Evolutionary conservation across 805 yeast species (phyloP), one percentile per base, ranked within the genome.

Genomic region (Nakazawaea molendinolei): DNA sequence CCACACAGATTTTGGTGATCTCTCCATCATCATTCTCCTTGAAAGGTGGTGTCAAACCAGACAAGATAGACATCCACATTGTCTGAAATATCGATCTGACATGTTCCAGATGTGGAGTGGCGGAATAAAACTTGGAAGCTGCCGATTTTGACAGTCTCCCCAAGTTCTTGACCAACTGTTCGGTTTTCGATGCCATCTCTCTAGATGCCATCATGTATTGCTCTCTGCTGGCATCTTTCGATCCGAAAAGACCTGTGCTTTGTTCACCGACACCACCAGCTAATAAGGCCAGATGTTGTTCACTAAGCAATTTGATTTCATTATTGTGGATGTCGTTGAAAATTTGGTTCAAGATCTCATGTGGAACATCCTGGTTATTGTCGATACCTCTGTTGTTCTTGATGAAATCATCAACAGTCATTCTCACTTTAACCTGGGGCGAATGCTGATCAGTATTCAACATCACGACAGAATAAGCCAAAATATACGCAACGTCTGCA

Each of bases 61-160:
- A 97, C 46, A 92, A 67, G 32, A 92, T 74, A 0, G 97, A 86
- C 96, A 94, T 89, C 99, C 99, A 92, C 29, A 84, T 63, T 13
- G 86, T 86, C 49, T 90, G 96, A 60, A 92, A 90, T 52, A 94
- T 85, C 1, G 97, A 89, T 53, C 74, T 81, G 12, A 90, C 95
- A 53, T 90, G 96, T 47, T 86, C 94, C 12, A 84, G 74, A 50
- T 84, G 90, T 23, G 45, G 47, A 2, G 87, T 74, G 0, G 97
- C 97, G 14, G 79, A 75, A 56, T 86, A 85, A 52, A 79, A 89
- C 16, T 65, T 60, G 29, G 65, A 69, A 34, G 58, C 63, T n/a
- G 19, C 36, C 12, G 56, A 47, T 39, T 67, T 69, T 28, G 65
- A 49, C 44, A 64, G 53, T 36, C 58, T 71, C 31, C 82, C 79